Base-by-base conservation (phyloP, 2,329 filamentous ascomycete genomes). In the Pyrenophora teres region DNA sequence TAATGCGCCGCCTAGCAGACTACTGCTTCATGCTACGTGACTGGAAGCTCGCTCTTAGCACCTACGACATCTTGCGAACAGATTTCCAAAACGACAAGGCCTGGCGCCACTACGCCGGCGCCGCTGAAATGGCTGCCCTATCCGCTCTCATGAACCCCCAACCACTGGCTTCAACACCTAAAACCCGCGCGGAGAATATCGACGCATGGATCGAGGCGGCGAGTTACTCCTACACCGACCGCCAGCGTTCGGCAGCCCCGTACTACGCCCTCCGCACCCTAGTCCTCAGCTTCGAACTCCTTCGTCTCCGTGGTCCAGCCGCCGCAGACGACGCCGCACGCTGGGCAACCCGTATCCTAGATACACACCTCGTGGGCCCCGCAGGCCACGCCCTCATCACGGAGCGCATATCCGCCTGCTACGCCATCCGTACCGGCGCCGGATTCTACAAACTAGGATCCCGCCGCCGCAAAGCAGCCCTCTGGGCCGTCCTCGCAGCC, bases 21-120 rank as follows among this genome's bases (percentile, higher is more conserved):
- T 97, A 93, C 74, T 87, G 92, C 9, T 96, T 99, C 68, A 97
- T 99, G 92, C 81, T 99, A 32, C 85, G 94, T 27, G 95, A 99
- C 73, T 99, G 89, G 86, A 97, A 95, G 74, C 78, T 99, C 31
- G 90, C 94, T 8, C 85, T 94, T 63, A 92, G 88, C 10, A 96
- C 90, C 0, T 99, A 97, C 70, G 93, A 99, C 50, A 82, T 99
- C 4, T 77, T 99, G 7, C 85, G 91, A 46, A 84, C 87, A 6
- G 95, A 99, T 71, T 99, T 93, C 72, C 87, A 86, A 68, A 94
- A 94, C 69, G 92, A 97, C 71, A 97, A 97, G 73, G 95, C 94
- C 1, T 99, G 94, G 94, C 90, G 86, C 64, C 90, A 97, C 68
- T 91, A 97, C 70, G 94, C 94, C 0, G 93, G 90, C 3, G 88